Base-by-base conservation (phyloP, 192 early-diverging fungal genomes). In the Backusella psychrophila region DNA sequence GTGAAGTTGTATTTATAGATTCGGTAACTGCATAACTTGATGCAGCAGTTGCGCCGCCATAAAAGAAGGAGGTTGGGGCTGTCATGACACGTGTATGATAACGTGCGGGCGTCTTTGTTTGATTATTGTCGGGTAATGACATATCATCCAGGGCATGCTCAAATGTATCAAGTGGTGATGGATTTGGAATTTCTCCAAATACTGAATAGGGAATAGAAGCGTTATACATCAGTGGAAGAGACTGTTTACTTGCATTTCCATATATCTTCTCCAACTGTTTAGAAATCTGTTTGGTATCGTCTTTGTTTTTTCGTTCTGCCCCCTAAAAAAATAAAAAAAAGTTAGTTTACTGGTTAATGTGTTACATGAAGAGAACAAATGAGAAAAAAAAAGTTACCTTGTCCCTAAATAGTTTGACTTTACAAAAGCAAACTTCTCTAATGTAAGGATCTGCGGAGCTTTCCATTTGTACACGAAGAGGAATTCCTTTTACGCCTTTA, bases 401-500 rank as follows among this genome's bases (percentile, higher is more conserved):
- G 39, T 80, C 78, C 26, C 91, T 78, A 75, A 92, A 93, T 53
- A 91, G 78, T 79, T 92, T 91, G 69, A 92, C 81, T 71, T 90
- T 88, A n/a, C 89, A 86, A 75, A 85, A 92, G 17, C 88, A 85
- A 38, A 83, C 80, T 75, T 93, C 90, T 26, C 49, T 41, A 19
- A 59, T 23, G n/a, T 35, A n/a, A 34, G 21, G 19, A 11, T 14
- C 66, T 3, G 36, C 17, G 0, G 65, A 42, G 19, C 63, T 83
- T 69, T 82, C 84, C 19, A 84, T 78, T 26, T 85, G 82, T 17
- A 84, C 81, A 14, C 92, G 84, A 38, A 93, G 77, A 26, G 90
- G 89, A 42, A 91, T 90, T 1, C 92, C 92, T 76, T 92, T 93
- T 71, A 92, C 90, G 63, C 91, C 92, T 82, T 93, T 93, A 78